Percentiles rank a stretch among this genome's conserved stretches.
Conservation (phyloP, 805 yeast species). For the Ogataea saltuana region DNA sequence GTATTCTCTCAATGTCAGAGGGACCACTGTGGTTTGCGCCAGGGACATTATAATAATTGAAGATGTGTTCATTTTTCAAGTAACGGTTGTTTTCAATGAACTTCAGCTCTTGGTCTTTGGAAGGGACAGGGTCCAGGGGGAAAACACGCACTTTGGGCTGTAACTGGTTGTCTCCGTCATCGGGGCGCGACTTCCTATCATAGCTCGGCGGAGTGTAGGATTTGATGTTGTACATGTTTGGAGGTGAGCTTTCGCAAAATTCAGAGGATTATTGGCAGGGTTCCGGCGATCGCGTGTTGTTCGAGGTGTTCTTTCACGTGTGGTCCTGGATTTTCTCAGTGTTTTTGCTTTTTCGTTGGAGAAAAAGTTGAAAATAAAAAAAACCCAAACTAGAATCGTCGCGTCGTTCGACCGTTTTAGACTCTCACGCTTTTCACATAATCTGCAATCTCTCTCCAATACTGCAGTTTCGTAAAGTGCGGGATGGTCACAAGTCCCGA, state of each 20-base stretch:
- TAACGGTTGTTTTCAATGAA: conserved; percentile 34
- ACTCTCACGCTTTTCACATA: conserved; percentile 23
- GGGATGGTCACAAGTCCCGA: conserved; percentile 67
- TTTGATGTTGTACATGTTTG: conserved; percentile 18
- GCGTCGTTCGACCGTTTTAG: neutral
- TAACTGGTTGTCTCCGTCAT: conserved; percentile 8
- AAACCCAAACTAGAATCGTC: neutral
- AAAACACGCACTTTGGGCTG: conserved; percentile 21
- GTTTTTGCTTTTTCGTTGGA: neutral
- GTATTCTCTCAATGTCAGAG: conserved; percentile 62
- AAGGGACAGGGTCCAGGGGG: conserved; percentile 36
- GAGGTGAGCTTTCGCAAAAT: no score
- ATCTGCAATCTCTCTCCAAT: conserved; percentile 48
- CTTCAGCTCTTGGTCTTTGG: conserved; percentile 36
- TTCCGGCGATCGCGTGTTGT: neutral
- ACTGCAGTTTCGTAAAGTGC: conserved; percentile 42
- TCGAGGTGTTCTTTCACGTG: neutral
- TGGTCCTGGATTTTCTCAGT: neutral
- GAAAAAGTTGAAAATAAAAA: neutral
- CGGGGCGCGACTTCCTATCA: conserved; percentile 8
- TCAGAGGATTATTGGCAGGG: no score
- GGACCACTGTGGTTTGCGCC: conserved; percentile 53
- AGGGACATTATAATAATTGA: conserved; percentile 33
- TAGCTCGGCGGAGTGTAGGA: conserved; percentile 17
- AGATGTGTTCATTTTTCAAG: conserved; percentile 34